Conservation (phyloP, 108 stramenopile species). For the Nitzschia sp. region DNA sequence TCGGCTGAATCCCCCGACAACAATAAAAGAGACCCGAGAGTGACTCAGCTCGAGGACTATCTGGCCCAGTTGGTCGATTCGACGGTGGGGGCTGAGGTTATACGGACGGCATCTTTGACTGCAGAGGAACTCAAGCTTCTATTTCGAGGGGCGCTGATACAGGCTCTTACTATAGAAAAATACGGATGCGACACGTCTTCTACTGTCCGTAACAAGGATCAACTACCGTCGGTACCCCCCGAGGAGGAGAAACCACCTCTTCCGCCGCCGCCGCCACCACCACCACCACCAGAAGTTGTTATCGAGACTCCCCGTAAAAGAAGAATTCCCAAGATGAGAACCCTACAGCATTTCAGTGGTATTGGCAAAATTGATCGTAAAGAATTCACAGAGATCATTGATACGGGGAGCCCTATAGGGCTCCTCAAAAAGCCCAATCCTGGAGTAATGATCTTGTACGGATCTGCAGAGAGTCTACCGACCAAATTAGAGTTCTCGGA, state of each 20-base stretch:
- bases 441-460: slow-evolving; percentile 65
- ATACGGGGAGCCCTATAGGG: not conserved
- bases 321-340: too few species aligned
- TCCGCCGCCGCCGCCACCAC: too few species aligned
- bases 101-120: not conserved
- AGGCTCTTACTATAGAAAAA: not conserved
- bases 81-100: not conserved
- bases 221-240: not conserved
- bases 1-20: too few species aligned
- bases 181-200: not conserved
- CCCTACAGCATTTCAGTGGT: not conserved
- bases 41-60: not conserved
- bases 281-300: too few species aligned
- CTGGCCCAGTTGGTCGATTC: not conserved
- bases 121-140: not conserved
- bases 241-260: not conserved
- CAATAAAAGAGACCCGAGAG: not conserved
- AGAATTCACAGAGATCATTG: not conserved
- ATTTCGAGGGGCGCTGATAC: not conserved
- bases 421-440: not conserved
- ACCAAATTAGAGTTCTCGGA: not conserved
- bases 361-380: not conserved
- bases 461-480: slow-evolving; percentile 36
- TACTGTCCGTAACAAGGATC: not conserved
- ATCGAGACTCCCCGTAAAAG: too few species aligned